phyloP scores from a whole-genome alignment of 352 stramenopile genomes.

The Globisporangium alternatum region DNA sequence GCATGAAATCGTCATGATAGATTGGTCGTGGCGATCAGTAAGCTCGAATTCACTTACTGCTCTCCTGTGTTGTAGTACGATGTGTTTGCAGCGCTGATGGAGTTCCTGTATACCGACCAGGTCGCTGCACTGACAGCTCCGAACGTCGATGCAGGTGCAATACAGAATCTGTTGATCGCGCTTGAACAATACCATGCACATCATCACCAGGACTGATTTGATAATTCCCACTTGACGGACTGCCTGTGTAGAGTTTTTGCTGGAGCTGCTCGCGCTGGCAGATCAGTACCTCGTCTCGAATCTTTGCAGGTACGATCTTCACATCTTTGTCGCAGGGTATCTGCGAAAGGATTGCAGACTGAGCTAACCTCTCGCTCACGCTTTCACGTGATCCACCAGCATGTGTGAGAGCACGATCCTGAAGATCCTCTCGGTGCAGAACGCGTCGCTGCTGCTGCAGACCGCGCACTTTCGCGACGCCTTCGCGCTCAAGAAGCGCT shows the following conservation, averaged over 20 bases:
- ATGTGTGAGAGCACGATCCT: conserved; percentile 72
- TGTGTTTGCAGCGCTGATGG: conserved; percentile 79
- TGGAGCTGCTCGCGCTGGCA: conserved; percentile 79
- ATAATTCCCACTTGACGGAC: not conserved
- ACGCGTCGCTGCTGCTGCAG: conserved; percentile 76
- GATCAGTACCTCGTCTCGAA: conserved; percentile 83
- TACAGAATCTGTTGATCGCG: not conserved
- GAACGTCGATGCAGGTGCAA: conserved; percentile 41
- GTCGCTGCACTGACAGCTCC: conserved; percentile 37
- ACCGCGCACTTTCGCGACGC: conserved; percentile 68
- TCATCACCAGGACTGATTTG: not conserved
- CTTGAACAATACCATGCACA: not conserved
- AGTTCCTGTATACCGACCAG: conserved; percentile 90
- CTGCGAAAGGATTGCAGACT: not conserved
- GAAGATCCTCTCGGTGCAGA: conserved; percentile 65
- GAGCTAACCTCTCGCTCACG: too few species aligned
- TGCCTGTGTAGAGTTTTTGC: conserved; percentile 51
- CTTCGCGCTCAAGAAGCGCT: conserved; percentile 75
- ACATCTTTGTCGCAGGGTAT: not conserved
- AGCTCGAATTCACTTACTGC: not conserved
- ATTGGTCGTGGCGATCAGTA: not conserved
- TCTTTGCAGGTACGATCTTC: conserved; percentile 42
- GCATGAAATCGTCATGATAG: not conserved
- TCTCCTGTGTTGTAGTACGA: conserved; percentile 43
- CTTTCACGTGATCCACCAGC: conserved; percentile 49